Conservation (phyloP, 768 basidiomycete species). For the Hygrocybe coccinea region DNA sequence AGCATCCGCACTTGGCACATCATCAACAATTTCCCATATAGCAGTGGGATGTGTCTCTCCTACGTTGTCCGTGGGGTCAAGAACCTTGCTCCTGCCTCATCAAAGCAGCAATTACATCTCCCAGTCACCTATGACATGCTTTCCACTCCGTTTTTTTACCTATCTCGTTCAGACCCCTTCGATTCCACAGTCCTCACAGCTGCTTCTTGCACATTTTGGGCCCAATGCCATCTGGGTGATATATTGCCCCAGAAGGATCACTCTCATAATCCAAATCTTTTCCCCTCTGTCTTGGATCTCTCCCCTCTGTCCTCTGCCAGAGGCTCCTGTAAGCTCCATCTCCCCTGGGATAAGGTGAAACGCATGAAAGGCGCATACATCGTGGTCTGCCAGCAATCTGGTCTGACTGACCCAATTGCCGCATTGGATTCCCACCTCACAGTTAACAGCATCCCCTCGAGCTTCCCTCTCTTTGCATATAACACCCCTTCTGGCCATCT, state of each 20-base stretch:
- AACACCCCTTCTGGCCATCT: background rate
- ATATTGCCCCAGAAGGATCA: slow-evolving; percentile 15
- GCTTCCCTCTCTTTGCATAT: slow-evolving; percentile 16
- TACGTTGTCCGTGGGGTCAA: slow-evolving; percentile 22
- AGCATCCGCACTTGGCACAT: slow-evolving; percentile 34
- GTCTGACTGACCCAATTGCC: slow-evolving; percentile 15
- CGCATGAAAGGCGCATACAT: slow-evolving; percentile 16
- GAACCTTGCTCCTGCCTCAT: slow-evolving; percentile 21
- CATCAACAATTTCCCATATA: slow-evolving; percentile 22
- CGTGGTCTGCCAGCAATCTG: slow-evolving; percentile 12
- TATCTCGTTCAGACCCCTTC: slow-evolving; percentile 14
- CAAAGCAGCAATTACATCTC: slow-evolving; percentile 9
- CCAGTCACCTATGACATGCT: slow-evolving; percentile 24
- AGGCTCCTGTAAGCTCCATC: slow-evolving; percentile 15
- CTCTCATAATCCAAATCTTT: slow-evolving; percentile 1
- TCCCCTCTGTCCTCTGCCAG: background rate
- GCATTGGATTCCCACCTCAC: slow-evolving; percentile 12
- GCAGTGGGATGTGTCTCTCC: slow-evolving; percentile 12
- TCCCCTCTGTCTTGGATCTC: slow-evolving; percentile 6
- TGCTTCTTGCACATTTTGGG: slow-evolving; percentile 28
- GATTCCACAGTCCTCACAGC: slow-evolving; percentile 21
- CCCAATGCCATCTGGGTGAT: slow-evolving; percentile 31
- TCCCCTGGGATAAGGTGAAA: slow-evolving; percentile 25
- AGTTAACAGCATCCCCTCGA: background rate
- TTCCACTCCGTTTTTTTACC: slow-evolving; percentile 4